Base-by-base conservation (phyloP, 305 asterid species). In the Lippia alba region DNA sequence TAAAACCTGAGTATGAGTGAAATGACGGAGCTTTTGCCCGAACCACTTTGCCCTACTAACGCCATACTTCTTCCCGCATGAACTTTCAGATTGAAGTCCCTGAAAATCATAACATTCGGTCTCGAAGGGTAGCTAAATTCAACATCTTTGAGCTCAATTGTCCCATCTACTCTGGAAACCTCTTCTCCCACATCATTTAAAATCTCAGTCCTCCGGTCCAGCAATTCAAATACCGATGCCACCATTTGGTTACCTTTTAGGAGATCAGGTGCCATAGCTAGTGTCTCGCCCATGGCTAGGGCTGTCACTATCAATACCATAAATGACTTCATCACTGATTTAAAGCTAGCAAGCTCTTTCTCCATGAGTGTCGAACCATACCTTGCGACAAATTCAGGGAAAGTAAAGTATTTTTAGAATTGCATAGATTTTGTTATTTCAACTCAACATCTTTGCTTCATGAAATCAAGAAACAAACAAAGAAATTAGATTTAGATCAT, bases 261-360 rank as follows among this genome's bases (percentile, higher is more conserved):
- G 59, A 95, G 89, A 64, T 95, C 99, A 8, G 99, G 98, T 4
- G 97, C 99, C 99, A 95, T 92, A 51, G 99, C 99, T 15, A 92
- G 86, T 9, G 94, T 92, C 86, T 95, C 99, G 0, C 98, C 99
- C 98, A 95, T 95, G 54, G 91, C 91, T 74, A 95, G 76, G 46
- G 99, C 99, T 3, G 96, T 87, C 6, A 95, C 95, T 4, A 95
- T 92, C 82, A 95, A 60, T 41, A 95, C 96, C 97, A 95, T 92
- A 64, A 95, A 95, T 10, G 99, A 40, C 70, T 95, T 95, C 96
- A 95, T 90, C 41, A 95, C 91, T 3, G 97, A 87, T 76, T 89
- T 90, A 58, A 95, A 95, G 74, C 91, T 79, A 6, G 97, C 55
- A 2, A 90, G 89, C 87, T 82, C 98, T 84, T 82, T 82, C 71